Conservation (phyloP, 1,139 yeast genomes). For the Zygotorulaspora mrakii region DNA sequence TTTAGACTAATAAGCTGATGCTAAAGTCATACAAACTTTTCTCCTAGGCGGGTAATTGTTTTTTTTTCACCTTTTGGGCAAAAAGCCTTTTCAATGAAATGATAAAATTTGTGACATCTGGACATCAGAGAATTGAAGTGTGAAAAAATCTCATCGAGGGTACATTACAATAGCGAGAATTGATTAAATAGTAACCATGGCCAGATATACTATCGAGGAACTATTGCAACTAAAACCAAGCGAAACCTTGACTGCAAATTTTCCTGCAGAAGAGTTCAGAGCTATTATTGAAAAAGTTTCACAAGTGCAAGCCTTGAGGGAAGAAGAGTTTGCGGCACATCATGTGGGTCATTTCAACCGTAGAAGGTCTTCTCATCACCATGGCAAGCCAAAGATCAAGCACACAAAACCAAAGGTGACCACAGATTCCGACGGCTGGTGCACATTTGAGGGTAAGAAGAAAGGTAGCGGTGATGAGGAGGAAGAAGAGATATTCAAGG, state of each 20-base stretch:
- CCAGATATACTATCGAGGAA: constrained; percentile 68
- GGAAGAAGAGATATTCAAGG: constrained; percentile 44
- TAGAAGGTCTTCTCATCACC: constrained; percentile 54
- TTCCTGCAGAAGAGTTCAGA: constrained; percentile 61
- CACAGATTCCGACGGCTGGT: constrained; percentile 79
- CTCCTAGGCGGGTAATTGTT: constrained; percentile 3
- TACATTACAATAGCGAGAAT: background rate
- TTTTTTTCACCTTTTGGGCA: constrained; percentile 1
- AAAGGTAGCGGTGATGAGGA: constrained; percentile 49
- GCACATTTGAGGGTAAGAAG: constrained; percentile 49
- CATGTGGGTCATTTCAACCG: constrained; percentile 45
- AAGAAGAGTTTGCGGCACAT: constrained; percentile 33
- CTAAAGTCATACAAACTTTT: too few relatives aligned
- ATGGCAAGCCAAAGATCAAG: constrained; percentile 51
- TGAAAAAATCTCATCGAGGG: background rate
- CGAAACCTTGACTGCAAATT: constrained; percentile 58
- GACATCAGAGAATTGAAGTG: background rate
- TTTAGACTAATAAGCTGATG: too few relatives aligned
- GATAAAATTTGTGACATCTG: background rate
- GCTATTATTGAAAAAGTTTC: constrained; percentile 63
- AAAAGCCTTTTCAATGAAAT: background rate
- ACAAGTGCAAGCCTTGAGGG: constrained; percentile 39
- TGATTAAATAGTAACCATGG: constrained; percentile 39
- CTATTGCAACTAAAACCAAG: constrained; percentile 53
- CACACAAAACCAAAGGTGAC: constrained; percentile 53